These are phyloP conservation scores for Sideroxylon spinosum DNA, from an alignment of 179 eudicot species.

Conservation along the genomic window DNA sequence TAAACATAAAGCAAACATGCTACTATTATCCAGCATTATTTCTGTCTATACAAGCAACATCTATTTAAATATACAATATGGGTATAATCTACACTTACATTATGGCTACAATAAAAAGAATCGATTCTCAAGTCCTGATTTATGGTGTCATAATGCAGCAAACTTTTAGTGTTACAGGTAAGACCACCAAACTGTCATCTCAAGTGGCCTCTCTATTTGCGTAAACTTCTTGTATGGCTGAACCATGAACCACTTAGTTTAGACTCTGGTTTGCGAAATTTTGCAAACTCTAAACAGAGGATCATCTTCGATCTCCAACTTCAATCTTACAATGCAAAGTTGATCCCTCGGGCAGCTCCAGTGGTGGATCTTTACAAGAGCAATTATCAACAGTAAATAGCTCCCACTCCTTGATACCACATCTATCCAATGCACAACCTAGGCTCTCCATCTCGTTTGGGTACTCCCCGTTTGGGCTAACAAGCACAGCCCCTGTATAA, in stretches of 20 bases:
- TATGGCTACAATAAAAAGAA: not conserved
- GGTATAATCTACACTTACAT: not conserved
- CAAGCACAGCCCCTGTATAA: constrained; percentile 88
- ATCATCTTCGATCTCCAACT: constrained; percentile 22
- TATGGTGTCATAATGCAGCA: not conserved
- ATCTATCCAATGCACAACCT: constrained; percentile 55
- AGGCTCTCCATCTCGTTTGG: constrained; percentile 37
- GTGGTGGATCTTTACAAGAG: constrained; percentile 68
- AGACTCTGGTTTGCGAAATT: not conserved
- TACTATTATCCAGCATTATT: not conserved
- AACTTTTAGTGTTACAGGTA: too few relatives aligned
- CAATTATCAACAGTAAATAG: constrained; percentile 73
- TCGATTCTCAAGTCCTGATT: not conserved
- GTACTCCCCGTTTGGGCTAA: constrained; percentile 67
- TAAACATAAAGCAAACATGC: too few relatives aligned
- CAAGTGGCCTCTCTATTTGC: not conserved
- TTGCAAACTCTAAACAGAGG: constrained; percentile 13
- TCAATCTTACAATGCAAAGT: constrained; percentile 53
- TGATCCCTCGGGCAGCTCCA: constrained; percentile 76
- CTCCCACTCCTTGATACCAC: constrained; percentile 84
- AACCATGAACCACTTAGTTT: not conserved
- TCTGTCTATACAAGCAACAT: not conserved
- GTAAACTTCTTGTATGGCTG: not conserved
- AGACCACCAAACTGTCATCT: not conserved
- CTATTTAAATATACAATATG: not conserved